Percentiles rank a stretch among this genome's conserved stretches.
Evolutionary conservation across 2,329 filamentous ascomycete species (phyloP).

Genomic region (Tolypocladium tundrense): DNA sequence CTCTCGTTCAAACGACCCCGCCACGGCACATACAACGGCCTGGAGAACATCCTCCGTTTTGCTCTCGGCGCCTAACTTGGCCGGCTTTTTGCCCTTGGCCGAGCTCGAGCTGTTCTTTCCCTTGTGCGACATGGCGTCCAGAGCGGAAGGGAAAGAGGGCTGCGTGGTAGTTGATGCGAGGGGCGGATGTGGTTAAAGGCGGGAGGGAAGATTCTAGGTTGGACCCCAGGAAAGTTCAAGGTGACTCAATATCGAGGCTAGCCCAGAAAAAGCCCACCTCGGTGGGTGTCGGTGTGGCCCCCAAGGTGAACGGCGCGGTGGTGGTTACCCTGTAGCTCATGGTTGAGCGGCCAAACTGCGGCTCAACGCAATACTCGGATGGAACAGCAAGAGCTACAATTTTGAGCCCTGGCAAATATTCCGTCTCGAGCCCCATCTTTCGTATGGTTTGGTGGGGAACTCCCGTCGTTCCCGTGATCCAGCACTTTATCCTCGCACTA

Average conservation of each 20-base stretch:
- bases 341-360: background rate
- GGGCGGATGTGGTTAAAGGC: slow-evolving; percentile 6
- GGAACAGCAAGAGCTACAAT: too few relatives aligned
- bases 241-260: slow-evolving; percentile 19
- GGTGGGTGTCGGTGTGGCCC: slow-evolving; percentile 11
- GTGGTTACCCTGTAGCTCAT: slow-evolving; percentile 4
- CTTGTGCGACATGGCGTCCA: slow-evolving; percentile 33
- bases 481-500: background rate
- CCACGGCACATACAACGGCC: slow-evolving; percentile 36
- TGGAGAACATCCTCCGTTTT: slow-evolving; percentile 50
- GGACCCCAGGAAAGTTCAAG: background rate
- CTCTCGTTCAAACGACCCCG: slow-evolving; percentile 8
- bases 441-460: background rate
- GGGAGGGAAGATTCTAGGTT: background rate
- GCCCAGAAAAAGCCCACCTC: slow-evolving; percentile 13
- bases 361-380: background rate
- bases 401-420: too few relatives aligned
- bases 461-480: background rate
- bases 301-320: background rate
- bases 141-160: background rate
- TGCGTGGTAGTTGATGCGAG: slow-evolving; percentile 7
- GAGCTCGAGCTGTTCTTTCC: slow-evolving; percentile 26
- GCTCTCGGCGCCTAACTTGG: slow-evolving; percentile 39
- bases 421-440: too few relatives aligned
- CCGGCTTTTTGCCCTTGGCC: slow-evolving; percentile 42